These are phyloP conservation scores for Apophysomyces sp. DNA, from an alignment of 371 early-diverging fungal genomes.

Conservation along the genomic window DNA sequence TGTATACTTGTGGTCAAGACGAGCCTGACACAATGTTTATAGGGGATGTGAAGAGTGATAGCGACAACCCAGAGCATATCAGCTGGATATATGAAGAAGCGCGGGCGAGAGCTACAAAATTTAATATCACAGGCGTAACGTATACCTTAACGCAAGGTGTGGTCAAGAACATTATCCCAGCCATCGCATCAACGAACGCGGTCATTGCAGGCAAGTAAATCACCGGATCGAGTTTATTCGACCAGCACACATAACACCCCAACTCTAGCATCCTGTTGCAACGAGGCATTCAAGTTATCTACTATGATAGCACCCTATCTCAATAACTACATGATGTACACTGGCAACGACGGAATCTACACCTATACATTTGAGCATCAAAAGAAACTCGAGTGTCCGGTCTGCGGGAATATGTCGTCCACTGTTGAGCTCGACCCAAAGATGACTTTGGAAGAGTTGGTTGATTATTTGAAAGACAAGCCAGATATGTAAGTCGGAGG, in stretches of 20 bases:
- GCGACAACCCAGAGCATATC: conserved; percentile 90
- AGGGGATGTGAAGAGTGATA: conserved; percentile 78
- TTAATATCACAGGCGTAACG: conserved; percentile 87
- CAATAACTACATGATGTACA: conserved; percentile 96
- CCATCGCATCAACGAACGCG: conserved; percentile 99
- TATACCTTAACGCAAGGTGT: conserved; percentile 95
- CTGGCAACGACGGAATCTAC: conserved; percentile 88
- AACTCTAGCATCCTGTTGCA: conserved; percentile 81
- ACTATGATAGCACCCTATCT: conserved; percentile 73
- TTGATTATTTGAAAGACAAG: conserved; percentile 73
- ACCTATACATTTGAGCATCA: conserved; percentile 88
- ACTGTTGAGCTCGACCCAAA: conserved; percentile 41
- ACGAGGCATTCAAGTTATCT: conserved; percentile 92
- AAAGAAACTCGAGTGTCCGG: conserved; percentile 86
- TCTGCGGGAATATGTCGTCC: conserved; percentile 71
- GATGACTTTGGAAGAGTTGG: conserved; percentile 65
- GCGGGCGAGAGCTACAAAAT: conserved; percentile 68
- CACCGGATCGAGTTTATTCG: background rate
- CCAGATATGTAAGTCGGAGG: conserved; percentile 62
- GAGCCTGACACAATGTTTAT: background rate
- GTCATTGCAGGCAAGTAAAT: conserved; percentile 83
- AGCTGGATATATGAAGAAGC: conserved; percentile 86
- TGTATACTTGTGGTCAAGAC: conserved; percentile 6
- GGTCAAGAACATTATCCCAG: conserved; percentile 98
- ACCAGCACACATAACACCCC: no score